Base-by-base conservation (phyloP, 1,284 basidiomycete genomes). In the Trichosporon sp. region DNA sequence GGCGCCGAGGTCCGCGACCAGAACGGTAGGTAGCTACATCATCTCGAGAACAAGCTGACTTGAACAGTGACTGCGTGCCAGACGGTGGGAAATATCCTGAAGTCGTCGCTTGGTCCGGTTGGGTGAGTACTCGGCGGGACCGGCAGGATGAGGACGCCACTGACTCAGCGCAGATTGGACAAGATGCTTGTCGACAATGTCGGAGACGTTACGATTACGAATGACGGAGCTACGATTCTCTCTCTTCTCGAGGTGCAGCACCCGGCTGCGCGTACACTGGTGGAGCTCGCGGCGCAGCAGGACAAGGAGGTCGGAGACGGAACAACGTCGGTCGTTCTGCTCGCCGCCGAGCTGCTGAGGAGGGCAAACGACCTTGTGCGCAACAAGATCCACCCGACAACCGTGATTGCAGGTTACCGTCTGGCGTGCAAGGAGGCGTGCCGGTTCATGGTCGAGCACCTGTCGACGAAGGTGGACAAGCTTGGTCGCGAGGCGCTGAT, bases 291-390 rank as follows among this genome's bases (percentile, higher is more conserved):
- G 1, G 94, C 98, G 82, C 98, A 99, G 79, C 95, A 99, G 81
- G 96, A 99, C 81, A 97, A 95, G 80, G 96, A 99, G 82, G 96
- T 99, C 32, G 96, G 96, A 54, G 96, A 99, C 82, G 96, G 96
- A 13, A 99, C 96, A 8, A 99, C 96, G 1, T 98, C 95, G 11
- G 96, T 99, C 52, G 96, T 99, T 54, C 92, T 99, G 72, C 88
- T 99, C 73, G 94, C 95, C 57, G 93, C 96, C 16, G 95, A 99
- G 80, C 87, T 99, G 40, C 84, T 99, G 67, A 88, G 92, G 70
- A 86, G 96, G 63, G 96, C 95, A 66, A 99, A 99, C 79, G 96
- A 99, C 78, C 88, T 99, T 52, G 94, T 99, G 70, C 94, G 96
- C 83, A 90, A 93, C 77, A 98, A 93, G 82, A 98, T 99, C 64